Evolutionary conservation across 345 rosid genomes (phyloP).

Genomic region (Gossypium australe): DNA sequence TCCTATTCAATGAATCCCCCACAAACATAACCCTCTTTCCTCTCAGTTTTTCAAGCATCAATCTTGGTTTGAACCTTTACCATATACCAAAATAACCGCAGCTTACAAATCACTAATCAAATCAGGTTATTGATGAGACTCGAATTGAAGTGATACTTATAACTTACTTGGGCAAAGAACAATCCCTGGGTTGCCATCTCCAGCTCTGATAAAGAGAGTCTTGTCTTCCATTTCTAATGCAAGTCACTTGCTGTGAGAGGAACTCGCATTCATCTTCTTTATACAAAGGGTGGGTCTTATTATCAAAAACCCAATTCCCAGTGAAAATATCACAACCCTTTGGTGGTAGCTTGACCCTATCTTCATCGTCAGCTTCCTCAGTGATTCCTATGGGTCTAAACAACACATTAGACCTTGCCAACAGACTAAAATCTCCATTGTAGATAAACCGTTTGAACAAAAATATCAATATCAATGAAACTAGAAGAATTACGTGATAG

Average conservation of each 20-base stretch:
- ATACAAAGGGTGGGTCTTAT: slow-evolving; percentile 57
- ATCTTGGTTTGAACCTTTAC: slow-evolving; percentile 58
- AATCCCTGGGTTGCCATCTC: slow-evolving; percentile 93
- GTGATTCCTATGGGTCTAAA: neutral
- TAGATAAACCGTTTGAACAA: slow-evolving; percentile 44
- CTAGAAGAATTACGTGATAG: slow-evolving; percentile 1
- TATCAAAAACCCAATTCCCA: slow-evolving; percentile 79
- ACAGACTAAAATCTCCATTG: slow-evolving; percentile 26
- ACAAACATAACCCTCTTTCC: slow-evolving; percentile 94
- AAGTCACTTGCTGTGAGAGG: slow-evolving; percentile 74
- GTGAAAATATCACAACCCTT: slow-evolving; percentile 74
- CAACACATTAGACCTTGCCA: neutral
- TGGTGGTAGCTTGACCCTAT: slow-evolving; percentile 50
- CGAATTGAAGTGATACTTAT: too few relatives aligned
- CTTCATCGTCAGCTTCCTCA: slow-evolving; percentile 27
- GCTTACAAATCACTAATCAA: too few relatives aligned
- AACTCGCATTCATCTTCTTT: slow-evolving; percentile 75
- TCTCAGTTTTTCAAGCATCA: slow-evolving; percentile 65
- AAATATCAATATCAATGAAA: slow-evolving; percentile 25
- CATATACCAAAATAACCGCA: neutral
- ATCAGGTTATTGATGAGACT: too few relatives aligned
- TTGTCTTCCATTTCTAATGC: slow-evolving; percentile 80
- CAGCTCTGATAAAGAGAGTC: slow-evolving; percentile 79
- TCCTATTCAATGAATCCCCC: slow-evolving; percentile 89
- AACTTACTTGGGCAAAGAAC: slow-evolving; percentile 72